These are phyloP conservation scores for Wickerhamiella vanderwaltii DNA, from an alignment of 805 yeast species.

Conservation along the genomic window DNA sequence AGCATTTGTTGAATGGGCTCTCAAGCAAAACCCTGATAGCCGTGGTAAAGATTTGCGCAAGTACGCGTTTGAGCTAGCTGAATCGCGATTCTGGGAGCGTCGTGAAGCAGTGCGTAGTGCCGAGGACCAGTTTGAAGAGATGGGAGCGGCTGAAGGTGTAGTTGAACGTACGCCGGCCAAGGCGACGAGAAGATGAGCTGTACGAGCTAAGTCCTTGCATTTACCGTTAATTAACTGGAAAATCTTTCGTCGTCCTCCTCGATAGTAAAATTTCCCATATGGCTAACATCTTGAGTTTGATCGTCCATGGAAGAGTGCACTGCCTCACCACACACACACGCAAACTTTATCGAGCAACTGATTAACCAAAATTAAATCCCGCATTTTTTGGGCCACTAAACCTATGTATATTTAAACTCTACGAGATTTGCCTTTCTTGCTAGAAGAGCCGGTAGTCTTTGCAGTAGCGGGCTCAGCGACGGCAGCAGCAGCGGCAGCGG, in stretches of 20 bases:
- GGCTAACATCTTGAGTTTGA: no score
- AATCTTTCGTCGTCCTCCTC: no score
- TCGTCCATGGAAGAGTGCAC: no score
- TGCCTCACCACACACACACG: no score
- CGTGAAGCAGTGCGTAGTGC: conserved; percentile 80
- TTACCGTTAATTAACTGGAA: no score
- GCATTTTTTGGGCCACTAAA: no score
- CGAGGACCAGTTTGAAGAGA: conserved; percentile 80
- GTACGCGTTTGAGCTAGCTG: conserved; percentile 80
- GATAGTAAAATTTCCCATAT: no score
- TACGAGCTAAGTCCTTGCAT: no score
- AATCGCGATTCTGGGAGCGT: conserved; percentile 98
- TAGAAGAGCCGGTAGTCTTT: conserved; percentile 3
- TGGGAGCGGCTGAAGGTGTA: conserved; percentile 80
- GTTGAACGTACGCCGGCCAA: conserved; percentile 7
- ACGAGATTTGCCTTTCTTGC: conserved; percentile 8
- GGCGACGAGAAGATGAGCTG: neutral
- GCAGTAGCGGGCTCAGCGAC: conserved; percentile 3
- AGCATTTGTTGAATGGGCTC: conserved; percentile 83
- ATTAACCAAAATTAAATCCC: neutral
- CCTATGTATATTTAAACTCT: conserved; percentile 9
- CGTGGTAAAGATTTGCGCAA: conserved; percentile 84
- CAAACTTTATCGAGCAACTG: neutral
- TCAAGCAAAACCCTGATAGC: conserved; percentile 69
- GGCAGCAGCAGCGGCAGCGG: conserved; percentile 11